These are phyloP conservation scores for Plasmodium ovale DNA, from an alignment of 169 alveolate genomes.

Conservation along the genomic window DNA sequence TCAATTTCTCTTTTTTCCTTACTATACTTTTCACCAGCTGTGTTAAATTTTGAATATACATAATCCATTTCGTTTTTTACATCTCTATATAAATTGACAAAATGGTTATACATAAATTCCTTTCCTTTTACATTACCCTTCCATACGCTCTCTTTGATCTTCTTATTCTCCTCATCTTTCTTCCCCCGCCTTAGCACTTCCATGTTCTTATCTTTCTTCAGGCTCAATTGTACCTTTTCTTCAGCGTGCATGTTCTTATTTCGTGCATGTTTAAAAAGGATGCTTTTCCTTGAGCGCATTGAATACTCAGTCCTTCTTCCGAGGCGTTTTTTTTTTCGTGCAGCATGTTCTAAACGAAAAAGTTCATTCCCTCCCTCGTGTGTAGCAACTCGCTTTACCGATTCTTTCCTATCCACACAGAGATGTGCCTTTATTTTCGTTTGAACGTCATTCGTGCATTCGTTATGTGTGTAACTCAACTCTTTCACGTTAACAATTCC, in stretches of 20 bases:
- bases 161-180: slow-evolving; percentile 6
- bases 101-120: background rate
- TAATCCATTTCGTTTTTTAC: slow-evolving; percentile 1
- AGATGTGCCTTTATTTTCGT: no score
- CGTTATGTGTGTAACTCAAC: background rate
- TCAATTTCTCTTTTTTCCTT: slow-evolving; percentile 61
- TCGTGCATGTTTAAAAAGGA: no score
- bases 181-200: background rate
- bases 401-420: no score
- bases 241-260: no score
- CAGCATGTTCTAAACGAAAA: no score
- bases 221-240: background rate
- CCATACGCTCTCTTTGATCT: background rate
- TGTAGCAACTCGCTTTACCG: no score
- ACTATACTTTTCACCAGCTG: slow-evolving; percentile 1
- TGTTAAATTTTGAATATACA: background rate
- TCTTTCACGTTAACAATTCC: background rate
- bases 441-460: no score
- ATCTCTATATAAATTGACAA: slow-evolving; percentile 33
- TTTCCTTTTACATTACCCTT: background rate
- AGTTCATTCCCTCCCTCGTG: no score
- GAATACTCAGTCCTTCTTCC: no score
- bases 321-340: no score
- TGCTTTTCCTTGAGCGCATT: no score
- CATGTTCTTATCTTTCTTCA: background rate